Evolutionary conservation across 768 basidiomycete genomes (phyloP).

Genomic region (Dacryopinax primogenitus): DNA sequence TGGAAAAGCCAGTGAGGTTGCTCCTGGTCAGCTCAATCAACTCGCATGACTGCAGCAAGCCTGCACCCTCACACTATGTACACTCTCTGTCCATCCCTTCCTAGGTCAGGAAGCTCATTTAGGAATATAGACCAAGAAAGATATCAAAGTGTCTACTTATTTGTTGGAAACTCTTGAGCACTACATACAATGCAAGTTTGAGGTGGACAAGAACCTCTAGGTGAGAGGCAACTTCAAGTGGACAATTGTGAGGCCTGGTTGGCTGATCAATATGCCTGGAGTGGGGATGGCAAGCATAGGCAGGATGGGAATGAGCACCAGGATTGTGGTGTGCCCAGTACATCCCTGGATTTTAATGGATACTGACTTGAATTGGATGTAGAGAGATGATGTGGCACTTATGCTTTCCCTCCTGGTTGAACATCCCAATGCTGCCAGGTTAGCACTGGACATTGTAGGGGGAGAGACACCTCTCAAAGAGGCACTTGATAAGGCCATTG

Average conservation of each 20-base stretch:
- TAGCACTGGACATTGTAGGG: conserved; percentile 48
- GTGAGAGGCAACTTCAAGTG: conserved; percentile 46
- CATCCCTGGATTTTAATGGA: background rate
- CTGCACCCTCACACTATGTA: conserved; percentile 41
- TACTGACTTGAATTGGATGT: background rate
- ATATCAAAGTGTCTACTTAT: conserved; percentile 33
- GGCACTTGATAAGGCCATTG: conserved; percentile 39
- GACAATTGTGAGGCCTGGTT: conserved; percentile 56
- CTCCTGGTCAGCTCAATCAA: conserved; percentile 51
- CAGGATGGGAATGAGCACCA: conserved; percentile 36
- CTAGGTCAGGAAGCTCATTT: background rate
- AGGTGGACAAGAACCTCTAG: conserved; percentile 34
- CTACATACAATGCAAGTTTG: conserved; percentile 33
- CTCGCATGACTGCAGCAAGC: conserved; percentile 37
- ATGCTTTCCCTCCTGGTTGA: conserved; percentile 37
- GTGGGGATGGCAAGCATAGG: conserved; percentile 43
- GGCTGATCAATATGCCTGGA: conserved; percentile 39
- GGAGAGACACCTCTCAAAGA: conserved; percentile 37
- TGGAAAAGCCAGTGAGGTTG: conserved; percentile 38
- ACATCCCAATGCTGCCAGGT: conserved; percentile 41
- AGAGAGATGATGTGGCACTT: conserved; percentile 49
- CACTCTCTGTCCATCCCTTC: conserved; percentile 17
- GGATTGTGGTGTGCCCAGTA: conserved; percentile 35
- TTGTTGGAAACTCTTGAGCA: conserved; percentile 35
- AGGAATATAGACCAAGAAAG: conserved; percentile 33